A percentile compares a stretch with the other conserved stretches of the same genome.
Evolutionary conservation across 306 rosid species (phyloP).

Genomic region (Dalbergia oliveri): DNA sequence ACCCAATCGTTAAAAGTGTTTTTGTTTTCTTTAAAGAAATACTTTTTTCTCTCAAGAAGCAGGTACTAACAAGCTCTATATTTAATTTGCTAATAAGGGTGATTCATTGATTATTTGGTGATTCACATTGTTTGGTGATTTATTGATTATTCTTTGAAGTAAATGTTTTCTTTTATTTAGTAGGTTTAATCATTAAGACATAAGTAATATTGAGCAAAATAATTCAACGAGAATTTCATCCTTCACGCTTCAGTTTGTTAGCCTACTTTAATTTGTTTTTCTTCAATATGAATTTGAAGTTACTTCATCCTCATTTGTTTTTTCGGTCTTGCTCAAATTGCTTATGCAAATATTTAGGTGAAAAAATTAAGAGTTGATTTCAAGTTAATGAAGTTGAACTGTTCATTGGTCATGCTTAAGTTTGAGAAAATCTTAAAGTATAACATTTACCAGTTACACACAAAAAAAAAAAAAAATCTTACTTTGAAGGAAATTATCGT

Average conservation of each 20-base stretch:
- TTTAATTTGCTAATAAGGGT: too few species aligned
- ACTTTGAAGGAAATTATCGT: too few species aligned
- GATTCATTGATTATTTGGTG: too few species aligned
- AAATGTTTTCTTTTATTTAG: not conserved
- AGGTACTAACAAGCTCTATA: too few species aligned
- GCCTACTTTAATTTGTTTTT: not conserved
- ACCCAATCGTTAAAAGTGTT: too few species aligned
- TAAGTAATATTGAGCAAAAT: not conserved
- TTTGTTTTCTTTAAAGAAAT: too few species aligned
- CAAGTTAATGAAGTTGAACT: not conserved
- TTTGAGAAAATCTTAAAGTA: not conserved
- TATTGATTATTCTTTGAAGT: not conserved
- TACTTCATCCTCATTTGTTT: not conserved
- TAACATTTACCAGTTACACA: not conserved
- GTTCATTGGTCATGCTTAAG: not conserved
- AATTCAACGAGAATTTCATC: not conserved
- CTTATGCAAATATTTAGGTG: not conserved
- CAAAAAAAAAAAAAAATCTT: too few species aligned
- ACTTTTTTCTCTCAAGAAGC: too few species aligned
- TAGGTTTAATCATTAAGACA: not conserved
- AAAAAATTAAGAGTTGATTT: not conserved
- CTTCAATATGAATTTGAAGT: not conserved
- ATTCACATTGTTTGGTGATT: too few species aligned
- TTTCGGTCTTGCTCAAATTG: not conserved
- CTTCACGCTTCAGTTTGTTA: not conserved